A percentile compares a stretch with the other conserved stretches of the same genome.
phyloP scores from a whole-genome alignment of 306 rosid species.

The Argentina anserina region DNA sequence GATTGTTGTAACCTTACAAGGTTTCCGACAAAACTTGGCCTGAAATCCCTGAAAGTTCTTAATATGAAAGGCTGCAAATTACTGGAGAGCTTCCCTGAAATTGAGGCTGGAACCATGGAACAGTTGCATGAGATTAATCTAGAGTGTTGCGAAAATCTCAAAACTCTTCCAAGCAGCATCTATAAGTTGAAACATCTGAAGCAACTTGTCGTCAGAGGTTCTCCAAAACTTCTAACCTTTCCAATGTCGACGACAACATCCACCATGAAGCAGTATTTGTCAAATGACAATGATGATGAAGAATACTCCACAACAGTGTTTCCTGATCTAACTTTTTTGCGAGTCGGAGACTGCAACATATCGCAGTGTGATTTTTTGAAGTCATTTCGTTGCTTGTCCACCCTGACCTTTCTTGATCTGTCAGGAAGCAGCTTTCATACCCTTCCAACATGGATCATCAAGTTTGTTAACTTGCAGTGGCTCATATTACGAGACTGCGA shows the following conservation, averaged over 20 bases:
- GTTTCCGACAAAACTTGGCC: slow-evolving; percentile 13
- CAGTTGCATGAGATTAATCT: background rate
- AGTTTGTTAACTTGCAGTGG: background rate
- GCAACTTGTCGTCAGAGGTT: slow-evolving; percentile 1
- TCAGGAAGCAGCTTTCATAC: background rate
- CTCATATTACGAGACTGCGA: background rate
- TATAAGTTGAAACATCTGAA: slow-evolving; percentile 1
- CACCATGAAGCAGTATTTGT: background rate
- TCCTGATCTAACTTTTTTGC: background rate
- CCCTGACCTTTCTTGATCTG: slow-evolving; percentile 1
- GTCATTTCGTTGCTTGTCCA: background rate
- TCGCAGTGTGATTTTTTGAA: background rate
- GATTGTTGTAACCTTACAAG: slow-evolving; percentile 1
- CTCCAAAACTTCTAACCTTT: background rate
- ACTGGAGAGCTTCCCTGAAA: slow-evolving; percentile 16
- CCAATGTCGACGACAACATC: background rate
- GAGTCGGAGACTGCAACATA: background rate
- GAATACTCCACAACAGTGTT: background rate
- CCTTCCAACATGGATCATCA: background rate
- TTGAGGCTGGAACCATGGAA: slow-evolving; percentile 8
- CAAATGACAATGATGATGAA: background rate
- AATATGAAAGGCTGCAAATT: slow-evolving; percentile 7
- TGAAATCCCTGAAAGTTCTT: background rate
- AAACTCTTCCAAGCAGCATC: slow-evolving; percentile 1
- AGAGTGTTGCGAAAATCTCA: background rate